A percentile compares a stretch with the other conserved stretches of the same genome.
Evolutionary conservation across 805 yeast genomes (phyloP).

Genomic region (Priceomyces melissophilus): DNA sequence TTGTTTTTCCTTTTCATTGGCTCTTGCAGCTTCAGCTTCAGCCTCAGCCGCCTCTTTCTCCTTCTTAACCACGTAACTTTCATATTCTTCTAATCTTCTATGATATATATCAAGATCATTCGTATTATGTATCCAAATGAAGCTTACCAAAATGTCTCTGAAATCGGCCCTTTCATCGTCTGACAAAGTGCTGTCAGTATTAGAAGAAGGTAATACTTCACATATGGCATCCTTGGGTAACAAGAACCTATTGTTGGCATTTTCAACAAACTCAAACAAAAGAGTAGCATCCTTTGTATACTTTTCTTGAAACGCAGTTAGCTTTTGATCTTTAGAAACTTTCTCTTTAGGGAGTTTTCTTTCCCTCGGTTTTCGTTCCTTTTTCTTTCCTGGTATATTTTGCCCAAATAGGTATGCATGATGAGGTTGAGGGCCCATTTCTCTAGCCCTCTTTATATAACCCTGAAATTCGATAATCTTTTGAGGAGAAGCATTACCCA

Average conservation of each 20-base stretch:
- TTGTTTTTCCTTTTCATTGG: slow-evolving; percentile 17
- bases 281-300: slow-evolving; percentile 67
- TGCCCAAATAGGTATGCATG: slow-evolving; percentile 27
- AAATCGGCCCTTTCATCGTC: slow-evolving; percentile 16
- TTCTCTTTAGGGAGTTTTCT: slow-evolving; percentile 11
- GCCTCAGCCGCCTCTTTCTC: slow-evolving; percentile 27
- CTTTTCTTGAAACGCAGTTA: slow-evolving; percentile 76
- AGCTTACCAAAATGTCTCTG: slow-evolving; percentile 46
- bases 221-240: slow-evolving; percentile 75
- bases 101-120: slow-evolving; percentile 48
- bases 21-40: slow-evolving; percentile 22
- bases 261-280: slow-evolving; percentile 82
- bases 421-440: slow-evolving; percentile 59
- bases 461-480: slow-evolving; percentile 78
- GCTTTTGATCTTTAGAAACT: slow-evolving; percentile 47
- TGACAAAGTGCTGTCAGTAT: slow-evolving; percentile 15
- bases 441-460: slow-evolving; percentile 73
- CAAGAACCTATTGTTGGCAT: slow-evolving; percentile 66
- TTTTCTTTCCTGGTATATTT: background rate
- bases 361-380: slow-evolving; percentile 20
- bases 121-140: slow-evolving; percentile 49
- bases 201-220: slow-evolving; percentile 45
- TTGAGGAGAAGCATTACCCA: slow-evolving; percentile 67
- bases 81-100: slow-evolving; percentile 24
- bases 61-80: slow-evolving; percentile 23